These are phyloP conservation scores for Neofusicoccum kwambonambiense DNA, from an alignment of 2,329 filamentous ascomycete genomes.

Conservation along the genomic window DNA sequence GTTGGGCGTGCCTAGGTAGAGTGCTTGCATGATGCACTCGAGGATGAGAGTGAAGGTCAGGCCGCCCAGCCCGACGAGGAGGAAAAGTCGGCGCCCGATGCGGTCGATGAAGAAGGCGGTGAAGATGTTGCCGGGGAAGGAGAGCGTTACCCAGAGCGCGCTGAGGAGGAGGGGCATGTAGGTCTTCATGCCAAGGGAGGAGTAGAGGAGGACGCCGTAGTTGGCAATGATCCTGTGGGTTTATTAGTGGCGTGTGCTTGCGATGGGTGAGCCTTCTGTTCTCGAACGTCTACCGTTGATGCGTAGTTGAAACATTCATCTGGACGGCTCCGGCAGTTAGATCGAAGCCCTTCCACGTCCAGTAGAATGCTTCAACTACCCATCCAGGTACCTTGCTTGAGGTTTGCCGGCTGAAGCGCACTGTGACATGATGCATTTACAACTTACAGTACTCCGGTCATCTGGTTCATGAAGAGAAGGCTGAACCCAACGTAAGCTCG, in stretches of 20 bases:
- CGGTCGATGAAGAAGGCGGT: conserved; percentile 27
- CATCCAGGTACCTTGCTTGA: too few species aligned
- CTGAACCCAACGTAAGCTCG: conserved; percentile 41
- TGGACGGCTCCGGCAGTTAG: too few species aligned
- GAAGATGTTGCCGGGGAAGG: conserved; percentile 26
- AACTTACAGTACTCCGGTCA: conserved; percentile 27
- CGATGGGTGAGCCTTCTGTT: too few species aligned
- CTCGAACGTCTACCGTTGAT: too few species aligned
- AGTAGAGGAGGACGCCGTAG: conserved; percentile 27
- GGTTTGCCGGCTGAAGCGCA: too few species aligned
- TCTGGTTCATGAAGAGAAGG: conserved; percentile 43
- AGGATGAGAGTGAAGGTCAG: conserved; percentile 20
- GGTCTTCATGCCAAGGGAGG: conserved; percentile 24
- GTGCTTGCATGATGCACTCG: conserved; percentile 22
- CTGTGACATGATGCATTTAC: too few species aligned
- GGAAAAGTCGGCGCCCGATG: conserved; percentile 24
- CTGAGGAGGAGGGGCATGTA: conserved; percentile 26
- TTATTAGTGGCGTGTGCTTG: neutral
- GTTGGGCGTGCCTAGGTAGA: conserved; percentile 24
- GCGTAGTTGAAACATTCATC: too few species aligned
- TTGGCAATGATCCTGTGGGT: conserved; percentile 22
- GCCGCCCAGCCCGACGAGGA: conserved; percentile 24
- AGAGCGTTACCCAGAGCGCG: conserved; percentile 25
- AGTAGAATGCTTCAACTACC: too few species aligned
- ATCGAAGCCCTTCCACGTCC: too few species aligned